These are phyloP conservation scores for Andrographis paniculata DNA, from an alignment of 305 asterid genomes.

Conservation along the genomic window DNA sequence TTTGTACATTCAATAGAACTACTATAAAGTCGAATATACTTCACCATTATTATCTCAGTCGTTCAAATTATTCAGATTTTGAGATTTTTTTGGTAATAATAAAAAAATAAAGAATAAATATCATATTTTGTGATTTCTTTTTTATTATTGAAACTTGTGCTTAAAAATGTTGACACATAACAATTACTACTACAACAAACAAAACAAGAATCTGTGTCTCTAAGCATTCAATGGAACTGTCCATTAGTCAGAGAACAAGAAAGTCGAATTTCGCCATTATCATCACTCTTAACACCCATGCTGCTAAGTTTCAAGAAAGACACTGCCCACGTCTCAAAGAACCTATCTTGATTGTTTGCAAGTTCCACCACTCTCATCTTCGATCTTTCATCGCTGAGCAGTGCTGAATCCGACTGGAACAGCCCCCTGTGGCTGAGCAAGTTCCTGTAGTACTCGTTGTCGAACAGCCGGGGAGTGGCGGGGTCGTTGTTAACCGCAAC, in stretches of 20 bases:
- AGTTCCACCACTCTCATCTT: conserved; percentile 33
- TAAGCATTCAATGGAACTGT: conserved; percentile 12
- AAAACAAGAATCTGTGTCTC: too few relatives aligned
- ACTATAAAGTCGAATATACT: too few relatives aligned
- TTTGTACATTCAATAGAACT: too few relatives aligned
- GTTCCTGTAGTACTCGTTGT: conserved; percentile 49
- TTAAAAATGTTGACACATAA: too few relatives aligned
- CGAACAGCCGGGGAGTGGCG: conserved; percentile 40
- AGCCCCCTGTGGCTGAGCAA: conserved; percentile 46
- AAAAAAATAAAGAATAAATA: too few relatives aligned
- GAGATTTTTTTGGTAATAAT: too few relatives aligned
- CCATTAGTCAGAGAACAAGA: conserved; percentile 38
- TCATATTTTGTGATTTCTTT: too few relatives aligned
- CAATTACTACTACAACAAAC: too few relatives aligned
- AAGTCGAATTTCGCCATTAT: conserved; percentile 43
- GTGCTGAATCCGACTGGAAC: conserved; percentile 63
- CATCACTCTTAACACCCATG: conserved; percentile 41
- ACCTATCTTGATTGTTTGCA: conserved; percentile 37
- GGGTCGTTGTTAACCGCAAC: conserved; percentile 56
- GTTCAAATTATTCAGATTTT: too few relatives aligned
- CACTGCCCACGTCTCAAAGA: conserved; percentile 44
- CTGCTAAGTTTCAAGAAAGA: conserved; percentile 47
- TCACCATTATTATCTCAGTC: too few relatives aligned
- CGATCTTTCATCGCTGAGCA: conserved; percentile 40
- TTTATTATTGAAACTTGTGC: too few relatives aligned